Conservation (phyloP, 345 rosid genomes). For the Nasturtium officinale region DNA sequence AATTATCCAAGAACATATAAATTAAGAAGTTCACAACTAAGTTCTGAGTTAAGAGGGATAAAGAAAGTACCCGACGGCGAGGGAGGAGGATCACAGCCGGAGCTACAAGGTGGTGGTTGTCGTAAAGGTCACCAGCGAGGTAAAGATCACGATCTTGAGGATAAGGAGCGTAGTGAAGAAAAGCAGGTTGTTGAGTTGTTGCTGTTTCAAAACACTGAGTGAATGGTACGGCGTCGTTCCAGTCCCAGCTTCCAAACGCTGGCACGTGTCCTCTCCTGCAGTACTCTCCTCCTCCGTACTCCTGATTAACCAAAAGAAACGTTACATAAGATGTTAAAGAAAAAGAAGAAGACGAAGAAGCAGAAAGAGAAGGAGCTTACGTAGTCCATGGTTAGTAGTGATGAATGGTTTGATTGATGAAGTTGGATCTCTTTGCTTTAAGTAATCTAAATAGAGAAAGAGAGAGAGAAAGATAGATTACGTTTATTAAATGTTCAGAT, state of each 20-base stretch:
- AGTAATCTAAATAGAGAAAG: slow-evolving; percentile 22
- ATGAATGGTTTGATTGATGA: slow-evolving; percentile 19
- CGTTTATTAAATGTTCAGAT: slow-evolving; percentile 14
- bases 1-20: not conserved
- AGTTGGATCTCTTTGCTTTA: slow-evolving; percentile 24
- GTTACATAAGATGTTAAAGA: not conserved
- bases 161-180: slow-evolving; percentile 63
- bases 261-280: slow-evolving; percentile 74
- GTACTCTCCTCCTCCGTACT: slow-evolving; percentile 47
- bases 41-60: not conserved
- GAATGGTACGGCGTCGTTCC: slow-evolving; percentile 81
- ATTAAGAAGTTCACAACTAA: not conserved
- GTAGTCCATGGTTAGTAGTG: slow-evolving; percentile 33
- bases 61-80: slow-evolving; percentile 59
- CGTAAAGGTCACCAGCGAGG: slow-evolving; percentile 89
- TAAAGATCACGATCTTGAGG: slow-evolving; percentile 76
- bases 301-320: slow-evolving; percentile 6
- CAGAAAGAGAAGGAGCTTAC: slow-evolving; percentile 29
- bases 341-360: slow-evolving; percentile 11
- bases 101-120: slow-evolving; percentile 67
- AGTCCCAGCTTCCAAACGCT: slow-evolving; percentile 98
- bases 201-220: slow-evolving; percentile 94
- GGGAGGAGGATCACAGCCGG: slow-evolving; percentile 96
- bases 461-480: slow-evolving; percentile 6
- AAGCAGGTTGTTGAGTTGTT: slow-evolving; percentile 62